Evolutionary conservation across 352 stramenopile species (phyloP), one percentile per base, ranked within the genome.

Genomic region (Phytopythium cucurbitacearum): DNA sequence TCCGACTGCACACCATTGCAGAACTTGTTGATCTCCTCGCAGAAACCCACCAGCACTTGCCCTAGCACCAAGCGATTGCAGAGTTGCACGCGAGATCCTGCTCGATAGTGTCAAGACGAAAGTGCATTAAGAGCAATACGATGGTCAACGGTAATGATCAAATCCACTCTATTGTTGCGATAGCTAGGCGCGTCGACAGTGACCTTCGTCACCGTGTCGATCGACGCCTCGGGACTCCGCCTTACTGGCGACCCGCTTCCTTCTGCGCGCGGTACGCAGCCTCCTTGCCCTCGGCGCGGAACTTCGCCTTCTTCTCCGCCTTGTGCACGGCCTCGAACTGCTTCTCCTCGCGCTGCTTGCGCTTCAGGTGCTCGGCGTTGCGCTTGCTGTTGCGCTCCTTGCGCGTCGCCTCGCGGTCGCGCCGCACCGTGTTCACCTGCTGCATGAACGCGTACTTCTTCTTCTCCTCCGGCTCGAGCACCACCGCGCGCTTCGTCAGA

Each of bases 391-490:
- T 94, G 64, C 90, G 94, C n/a, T 87, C 71, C 65, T 98, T 98
- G 2, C 93, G 81, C 35, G 97, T 98, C 46, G 87, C 77, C 42
- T 94, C 76, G 54, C 98, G 98, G 63, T 99, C 96, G 49, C 98
- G 98, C 52, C 94, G 83, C 55, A 99, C 97, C 4, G 96, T 98
- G 61, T 97, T 97, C 5, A 99, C 77, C 15, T 96, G 92, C 70
- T 99, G 93, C 64, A 99, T 85, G 53, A 99, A 97, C n/a, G 89
- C 86, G 55, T 96, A 91, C 66, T 98, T 98, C 56, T 96, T 97
- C 75, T 96, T 97, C 68, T 99, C 97, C 37, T 96, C 91, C 2
- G 89, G 87, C 52, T 99, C 96, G 64, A 99, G 85, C 37, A 99
- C 87, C 42, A 99, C 93, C 3, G 89, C 87, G 32, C 87, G 82